Base-by-base conservation (phyloP, 1,284 basidiomycete genomes). In the Pyrrhoderma lamaoense region DNA sequence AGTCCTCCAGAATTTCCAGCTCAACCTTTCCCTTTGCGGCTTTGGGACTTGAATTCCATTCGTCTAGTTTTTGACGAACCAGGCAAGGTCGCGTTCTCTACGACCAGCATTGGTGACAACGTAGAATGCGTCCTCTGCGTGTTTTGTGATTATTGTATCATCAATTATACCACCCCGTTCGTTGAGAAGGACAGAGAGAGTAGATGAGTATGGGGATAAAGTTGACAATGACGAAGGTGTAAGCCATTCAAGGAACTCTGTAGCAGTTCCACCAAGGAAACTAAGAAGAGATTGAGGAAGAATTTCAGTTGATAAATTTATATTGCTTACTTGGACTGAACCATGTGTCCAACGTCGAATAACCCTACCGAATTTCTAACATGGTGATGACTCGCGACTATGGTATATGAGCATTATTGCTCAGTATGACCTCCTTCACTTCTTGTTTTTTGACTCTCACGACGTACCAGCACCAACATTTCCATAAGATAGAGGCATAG, bases 271-370 rank as follows among this genome's bases (percentile, higher is more conserved):
- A 2, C 91, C 91, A 35, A 79, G 81, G 71, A 93, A 91, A 14
- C 38, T 40, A 14, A 8, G 5, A 14, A 14, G 5, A 14, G 38
- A 5, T 5, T 22, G 38, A 8, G 5, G n/a, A 7, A n/a, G 38
- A 5, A n/a, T 22, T 5, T 40, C 8, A 5, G 8, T 22, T 16
- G 4, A 40, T 40, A 40, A 14, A 40, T 18, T 34, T 0, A 14
- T 5, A 14, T 13, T n/a, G 53, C 68, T 36, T 60, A 88, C 86
- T 80, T 85, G 52, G 86, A 84, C 68, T 93, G 91, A 35, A 91
- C 88, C 95, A 99, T 99, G 70, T 99, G 95, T 27, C 92, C 91
- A 34, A 99, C 96, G 65, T 99, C 95, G 66, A 99, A 99, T 23
- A 99, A 74, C 1, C 94, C 94, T 1, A 81, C 90, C 34, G 77